phyloP scores from a whole-genome alignment of 2,329 filamentous ascomycete species.

The Sporothrix humicola region DNA sequence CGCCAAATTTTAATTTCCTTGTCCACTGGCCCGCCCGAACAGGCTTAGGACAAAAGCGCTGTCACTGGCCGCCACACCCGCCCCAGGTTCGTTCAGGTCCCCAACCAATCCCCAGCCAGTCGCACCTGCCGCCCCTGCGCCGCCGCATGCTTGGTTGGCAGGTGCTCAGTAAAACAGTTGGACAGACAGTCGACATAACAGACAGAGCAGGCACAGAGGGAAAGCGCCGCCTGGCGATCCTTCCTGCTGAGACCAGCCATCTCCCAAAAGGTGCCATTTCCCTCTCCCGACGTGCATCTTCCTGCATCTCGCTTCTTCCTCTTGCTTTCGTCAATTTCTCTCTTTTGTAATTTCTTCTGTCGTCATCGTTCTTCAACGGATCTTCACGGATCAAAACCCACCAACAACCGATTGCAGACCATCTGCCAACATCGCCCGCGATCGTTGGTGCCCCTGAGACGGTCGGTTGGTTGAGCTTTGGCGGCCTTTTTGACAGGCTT shows the following conservation, averaged over 20 bases:
- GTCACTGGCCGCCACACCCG: no score
- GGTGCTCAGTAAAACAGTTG: conserved; percentile 3
- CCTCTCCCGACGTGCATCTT: conserved; percentile 16
- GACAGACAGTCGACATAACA: background rate
- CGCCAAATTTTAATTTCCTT: conserved; percentile 17
- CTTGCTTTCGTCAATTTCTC: conserved; percentile 1
- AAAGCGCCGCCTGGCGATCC: conserved; percentile 17
- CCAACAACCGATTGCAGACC: background rate
- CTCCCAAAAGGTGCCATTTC: background rate
- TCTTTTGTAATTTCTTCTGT: background rate
- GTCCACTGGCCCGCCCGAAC: conserved; percentile 6
- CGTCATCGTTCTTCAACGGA: background rate
- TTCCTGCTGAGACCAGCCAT: conserved; percentile 12
- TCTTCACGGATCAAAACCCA: background rate
- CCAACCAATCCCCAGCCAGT: conserved; percentile 9
- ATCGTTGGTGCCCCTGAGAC: conserved; percentile 11
- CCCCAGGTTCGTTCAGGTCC: background rate
- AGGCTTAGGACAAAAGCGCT: background rate
- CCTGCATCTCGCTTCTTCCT: background rate
- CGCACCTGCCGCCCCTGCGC: conserved; percentile 25
- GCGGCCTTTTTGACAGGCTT: conserved; percentile 6
- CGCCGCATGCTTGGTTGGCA: conserved; percentile 13
- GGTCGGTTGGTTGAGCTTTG: conserved; percentile 4
- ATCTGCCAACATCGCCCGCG: background rate
- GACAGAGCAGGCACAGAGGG: background rate